A percentile compares a stretch with the other conserved stretches of the same genome.
Evolutionary conservation across 2,329 filamentous ascomycete species (phyloP).

Genomic region (Aspergillus fischeri): DNA sequence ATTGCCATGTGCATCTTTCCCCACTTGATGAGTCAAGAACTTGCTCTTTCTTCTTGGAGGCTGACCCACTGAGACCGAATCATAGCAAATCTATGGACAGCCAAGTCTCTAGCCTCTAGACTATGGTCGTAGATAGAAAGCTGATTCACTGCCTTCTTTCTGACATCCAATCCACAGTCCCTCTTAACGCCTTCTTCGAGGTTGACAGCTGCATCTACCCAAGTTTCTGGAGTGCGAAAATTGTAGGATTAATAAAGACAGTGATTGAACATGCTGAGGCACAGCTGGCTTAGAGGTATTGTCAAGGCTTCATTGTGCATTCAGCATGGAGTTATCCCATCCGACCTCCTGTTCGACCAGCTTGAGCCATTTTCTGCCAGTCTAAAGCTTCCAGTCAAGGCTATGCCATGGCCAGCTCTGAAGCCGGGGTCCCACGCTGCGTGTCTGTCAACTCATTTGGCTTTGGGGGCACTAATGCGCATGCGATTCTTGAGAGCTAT

Average conservation of each 20-base stretch:
- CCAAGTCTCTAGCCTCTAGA: no score
- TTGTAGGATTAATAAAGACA: no score
- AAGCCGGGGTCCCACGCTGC: conserved; percentile 4
- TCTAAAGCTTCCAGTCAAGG: background rate
- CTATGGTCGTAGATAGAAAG: no score
- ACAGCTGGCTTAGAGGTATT: conserved; percentile 10
- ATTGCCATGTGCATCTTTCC: background rate
- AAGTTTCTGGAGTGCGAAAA: no score
- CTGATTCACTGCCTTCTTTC: no score
- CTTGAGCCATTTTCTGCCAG: conserved; percentile 7
- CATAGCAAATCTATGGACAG: background rate
- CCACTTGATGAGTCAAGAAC: background rate
- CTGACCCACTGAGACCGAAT: background rate
- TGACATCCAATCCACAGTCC: no score
- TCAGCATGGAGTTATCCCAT: conserved; percentile 12
- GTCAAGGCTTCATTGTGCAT: conserved; percentile 14
- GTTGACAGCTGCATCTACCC: no score
- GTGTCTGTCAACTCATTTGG: conserved; percentile 20
- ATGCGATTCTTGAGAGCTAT: no score
- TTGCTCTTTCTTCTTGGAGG: background rate
- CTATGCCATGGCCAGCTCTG: conserved; percentile 15
- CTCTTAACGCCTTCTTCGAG: no score
- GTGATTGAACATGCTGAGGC: conserved; percentile 6
- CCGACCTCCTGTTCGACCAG: conserved; percentile 16
- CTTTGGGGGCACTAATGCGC: no score